These are phyloP conservation scores for Vicia sativa DNA, from an alignment of 306 rosid species.

Conservation along the genomic window DNA sequence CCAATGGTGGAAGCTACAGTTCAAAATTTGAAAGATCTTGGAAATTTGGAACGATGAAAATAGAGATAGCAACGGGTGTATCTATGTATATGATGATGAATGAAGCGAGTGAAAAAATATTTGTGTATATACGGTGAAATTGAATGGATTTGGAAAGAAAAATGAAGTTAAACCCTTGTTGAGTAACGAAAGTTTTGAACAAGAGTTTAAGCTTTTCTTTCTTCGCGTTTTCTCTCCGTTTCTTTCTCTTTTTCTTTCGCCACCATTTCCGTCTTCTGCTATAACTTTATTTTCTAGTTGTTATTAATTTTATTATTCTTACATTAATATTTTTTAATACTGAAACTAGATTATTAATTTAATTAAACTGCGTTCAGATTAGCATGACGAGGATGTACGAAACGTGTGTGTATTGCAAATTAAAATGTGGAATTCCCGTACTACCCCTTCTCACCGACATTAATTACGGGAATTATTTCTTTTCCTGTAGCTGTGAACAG, in stretches of 20 bases:
- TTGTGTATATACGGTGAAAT: constrained; percentile 28
- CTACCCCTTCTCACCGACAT: background rate
- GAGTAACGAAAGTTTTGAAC: constrained; percentile 32
- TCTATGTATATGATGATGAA: constrained; percentile 1
- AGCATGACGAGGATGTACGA: background rate
- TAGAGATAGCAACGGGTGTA: background rate
- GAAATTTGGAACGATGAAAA: constrained; percentile 35
- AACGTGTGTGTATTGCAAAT: background rate
- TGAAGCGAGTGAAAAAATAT: constrained; percentile 27
- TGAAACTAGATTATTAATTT: background rate
- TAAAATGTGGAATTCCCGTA: background rate
- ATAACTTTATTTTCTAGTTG: constrained; percentile 34
- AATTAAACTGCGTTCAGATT: background rate
- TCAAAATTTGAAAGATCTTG: constrained; percentile 43
- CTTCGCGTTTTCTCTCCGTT: constrained; percentile 27
- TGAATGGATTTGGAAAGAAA: constrained; percentile 28
- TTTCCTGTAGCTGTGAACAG: background rate
- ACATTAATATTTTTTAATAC: background rate
- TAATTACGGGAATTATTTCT: background rate
- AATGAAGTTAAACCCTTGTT: constrained; percentile 35
- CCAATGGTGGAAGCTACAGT: constrained; percentile 44
- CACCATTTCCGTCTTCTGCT: constrained; percentile 47
- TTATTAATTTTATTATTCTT: background rate
- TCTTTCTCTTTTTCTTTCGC: constrained; percentile 40
- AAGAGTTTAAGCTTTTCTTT: constrained; percentile 34